Conservation (phyloP, 257 asterid genomes). For the Oldenlandia corymbosa region DNA sequence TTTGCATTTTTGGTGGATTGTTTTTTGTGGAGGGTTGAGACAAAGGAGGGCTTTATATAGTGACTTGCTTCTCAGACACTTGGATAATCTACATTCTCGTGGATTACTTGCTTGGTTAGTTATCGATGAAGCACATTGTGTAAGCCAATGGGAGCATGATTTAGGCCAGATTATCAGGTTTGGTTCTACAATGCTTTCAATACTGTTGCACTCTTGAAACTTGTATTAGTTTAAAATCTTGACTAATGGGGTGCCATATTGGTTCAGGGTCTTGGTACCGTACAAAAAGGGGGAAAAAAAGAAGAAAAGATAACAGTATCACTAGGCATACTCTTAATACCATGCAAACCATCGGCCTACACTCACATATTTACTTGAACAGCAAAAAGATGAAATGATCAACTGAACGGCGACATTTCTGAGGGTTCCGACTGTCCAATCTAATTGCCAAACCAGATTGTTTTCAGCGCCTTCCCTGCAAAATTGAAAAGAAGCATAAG, state of each 20-base stretch:
- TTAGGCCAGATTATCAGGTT: slow-evolving; percentile 99
- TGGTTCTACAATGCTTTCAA: slow-evolving; percentile 8
- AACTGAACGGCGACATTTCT: neutral
- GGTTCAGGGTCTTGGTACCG: slow-evolving; percentile 87
- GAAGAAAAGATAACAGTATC: too few relatives aligned
- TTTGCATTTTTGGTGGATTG: too few relatives aligned
- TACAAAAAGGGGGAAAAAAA: too few relatives aligned
- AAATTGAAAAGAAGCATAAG: neutral
- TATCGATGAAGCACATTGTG: slow-evolving; percentile 99
- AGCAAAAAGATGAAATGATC: neutral
- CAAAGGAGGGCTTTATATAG: slow-evolving; percentile 25
- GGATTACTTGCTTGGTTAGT: slow-evolving; percentile 79
- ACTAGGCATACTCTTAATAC: too few relatives aligned
- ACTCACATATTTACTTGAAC: neutral
- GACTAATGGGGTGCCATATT: slow-evolving; percentile 22
- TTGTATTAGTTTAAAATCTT: slow-evolving; percentile 20
- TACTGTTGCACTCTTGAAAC: slow-evolving; percentile 9
- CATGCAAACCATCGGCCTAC: too few relatives aligned
- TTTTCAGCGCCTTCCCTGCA: slow-evolving; percentile 11
- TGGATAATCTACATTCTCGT: slow-evolving; percentile 79
- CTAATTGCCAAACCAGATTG: neutral
- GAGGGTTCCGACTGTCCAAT: neutral
- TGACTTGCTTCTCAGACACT: slow-evolving; percentile 76
- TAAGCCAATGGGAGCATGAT: slow-evolving; percentile 99
- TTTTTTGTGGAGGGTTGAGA: neutral